These are phyloP conservation scores for Metschnikowia arizonensis DNA, from an alignment of 805 yeast species.

Conservation along the genomic window DNA sequence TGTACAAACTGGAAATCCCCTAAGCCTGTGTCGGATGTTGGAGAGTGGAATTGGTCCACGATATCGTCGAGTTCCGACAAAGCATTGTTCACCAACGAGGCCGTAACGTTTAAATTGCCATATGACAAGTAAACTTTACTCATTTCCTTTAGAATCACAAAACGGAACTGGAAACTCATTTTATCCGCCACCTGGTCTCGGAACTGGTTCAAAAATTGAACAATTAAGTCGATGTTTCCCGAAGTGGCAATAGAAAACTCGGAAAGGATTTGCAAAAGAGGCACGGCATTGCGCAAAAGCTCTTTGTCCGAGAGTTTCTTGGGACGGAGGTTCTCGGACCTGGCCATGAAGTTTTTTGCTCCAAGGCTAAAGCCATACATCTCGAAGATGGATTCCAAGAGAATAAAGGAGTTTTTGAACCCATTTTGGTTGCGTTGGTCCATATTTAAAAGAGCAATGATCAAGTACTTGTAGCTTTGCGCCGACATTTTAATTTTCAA, in stretches of 20 bases:
- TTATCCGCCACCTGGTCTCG: constrained; percentile 20
- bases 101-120: constrained; percentile 22
- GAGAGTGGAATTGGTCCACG: constrained; percentile 8
- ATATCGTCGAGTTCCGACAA: constrained; percentile 22
- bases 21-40: not conserved
- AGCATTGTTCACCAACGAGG: constrained; percentile 24
- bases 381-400: constrained; percentile 29
- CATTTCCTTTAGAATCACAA: constrained; percentile 28
- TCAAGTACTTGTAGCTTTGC: constrained; percentile 28
- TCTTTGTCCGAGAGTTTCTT: constrained; percentile 9
- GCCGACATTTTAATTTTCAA: constrained; percentile 23
- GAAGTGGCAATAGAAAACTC: constrained; percentile 20
- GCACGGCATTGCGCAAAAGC: constrained; percentile 17
- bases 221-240: constrained; percentile 24
- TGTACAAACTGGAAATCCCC: not conserved
- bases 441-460: constrained; percentile 27
- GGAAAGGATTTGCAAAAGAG: constrained; percentile 26
- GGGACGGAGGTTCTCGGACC: not conserved
- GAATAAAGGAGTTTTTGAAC: constrained; percentile 28
- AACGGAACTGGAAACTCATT: constrained; percentile 22
- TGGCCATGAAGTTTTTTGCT: constrained; percentile 4
- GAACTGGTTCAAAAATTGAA: constrained; percentile 28
- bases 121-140: constrained; percentile 24
- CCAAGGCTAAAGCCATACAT: constrained; percentile 25
- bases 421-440: constrained; percentile 22